Percentiles rank a stretch among this genome's conserved stretches.
phyloP scores from a whole-genome alignment of 148 eudicot species.

The Chenopodium formosanum region DNA sequence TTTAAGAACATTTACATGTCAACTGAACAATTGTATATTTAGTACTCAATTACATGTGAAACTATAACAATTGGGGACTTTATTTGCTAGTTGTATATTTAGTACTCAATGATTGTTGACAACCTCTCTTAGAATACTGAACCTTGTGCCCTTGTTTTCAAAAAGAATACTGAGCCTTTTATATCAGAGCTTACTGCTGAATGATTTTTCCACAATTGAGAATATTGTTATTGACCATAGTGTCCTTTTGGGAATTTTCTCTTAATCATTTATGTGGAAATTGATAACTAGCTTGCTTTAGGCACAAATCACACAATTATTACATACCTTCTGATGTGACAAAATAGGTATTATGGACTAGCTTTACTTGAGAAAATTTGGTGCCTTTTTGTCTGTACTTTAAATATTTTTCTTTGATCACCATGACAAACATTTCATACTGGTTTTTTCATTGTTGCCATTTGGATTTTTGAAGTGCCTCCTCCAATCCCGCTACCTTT shows the following conservation, averaged over 20 bases:
- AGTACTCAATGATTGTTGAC: background rate
- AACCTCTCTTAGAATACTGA: background rate
- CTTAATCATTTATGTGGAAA: background rate
- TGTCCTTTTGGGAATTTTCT: background rate
- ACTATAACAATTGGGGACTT: background rate
- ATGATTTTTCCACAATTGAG: background rate
- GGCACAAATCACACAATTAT: background rate
- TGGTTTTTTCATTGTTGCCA: constrained; percentile 22
- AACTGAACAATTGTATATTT: no score
- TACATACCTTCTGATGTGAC: background rate
- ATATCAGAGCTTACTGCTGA: background rate
- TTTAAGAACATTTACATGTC: background rate
- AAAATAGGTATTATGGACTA: background rate
- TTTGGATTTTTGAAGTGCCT: constrained; percentile 79
- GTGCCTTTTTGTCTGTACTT: constrained; percentile 22
- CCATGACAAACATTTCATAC: constrained; percentile 40
- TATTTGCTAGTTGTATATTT: background rate
- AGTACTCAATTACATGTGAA: background rate
- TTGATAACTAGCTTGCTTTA: background rate
- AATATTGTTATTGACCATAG: background rate
- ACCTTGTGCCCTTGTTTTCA: background rate
- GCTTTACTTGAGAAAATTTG: background rate
- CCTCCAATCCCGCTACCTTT: constrained; percentile 91
- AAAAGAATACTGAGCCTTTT: background rate
- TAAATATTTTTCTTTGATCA: constrained; percentile 30